Conservation (phyloP, 768 basidiomycete species). For the Leccinum imitatum region DNA sequence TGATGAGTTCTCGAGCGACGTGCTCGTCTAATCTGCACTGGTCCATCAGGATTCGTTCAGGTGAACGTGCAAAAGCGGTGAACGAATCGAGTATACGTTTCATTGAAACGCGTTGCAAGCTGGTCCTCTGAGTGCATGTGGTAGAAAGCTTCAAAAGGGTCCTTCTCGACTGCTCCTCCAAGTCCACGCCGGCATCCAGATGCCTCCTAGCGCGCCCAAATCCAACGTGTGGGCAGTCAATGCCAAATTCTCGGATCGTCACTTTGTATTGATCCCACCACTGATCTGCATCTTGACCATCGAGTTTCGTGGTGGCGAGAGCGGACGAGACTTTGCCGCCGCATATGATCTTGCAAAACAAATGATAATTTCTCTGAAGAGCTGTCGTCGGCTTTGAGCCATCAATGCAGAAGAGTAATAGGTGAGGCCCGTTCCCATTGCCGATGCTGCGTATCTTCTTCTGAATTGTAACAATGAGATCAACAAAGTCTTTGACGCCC, state of each 20-base stretch:
- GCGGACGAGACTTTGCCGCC: constrained; percentile 28
- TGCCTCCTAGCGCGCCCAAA: constrained; percentile 30
- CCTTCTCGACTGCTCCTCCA: constrained; percentile 28
- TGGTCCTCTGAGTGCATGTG: constrained; percentile 3
- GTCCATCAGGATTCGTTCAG: constrained; percentile 14
- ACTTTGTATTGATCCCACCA: constrained; percentile 36
- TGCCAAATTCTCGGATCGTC: constrained; percentile 13
- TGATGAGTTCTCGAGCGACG: constrained; percentile 20
- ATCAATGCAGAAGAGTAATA: constrained; percentile 34
- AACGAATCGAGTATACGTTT: constrained; percentile 6
- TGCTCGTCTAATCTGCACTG: constrained; percentile 23
- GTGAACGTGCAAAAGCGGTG: constrained; percentile 11
- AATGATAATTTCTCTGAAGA: constrained; percentile 26
- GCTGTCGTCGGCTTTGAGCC: constrained; percentile 26
- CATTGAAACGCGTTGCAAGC: constrained; percentile 12
- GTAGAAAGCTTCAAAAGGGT: constrained; percentile 23
- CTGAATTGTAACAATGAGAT: constrained; percentile 26
- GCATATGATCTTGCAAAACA: constrained; percentile 30
- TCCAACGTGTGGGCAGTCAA: constrained; percentile 31
- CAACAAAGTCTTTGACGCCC: constrained; percentile 17
- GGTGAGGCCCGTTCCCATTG: constrained; percentile 26
- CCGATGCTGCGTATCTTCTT: constrained; percentile 33
- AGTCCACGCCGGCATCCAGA: constrained; percentile 15
- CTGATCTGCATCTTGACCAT: constrained; percentile 24
- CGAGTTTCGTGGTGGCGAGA: constrained; percentile 32